phyloP scores from a whole-genome alignment of 2,329 filamentous ascomycete genomes.

The Cytospora mali region DNA sequence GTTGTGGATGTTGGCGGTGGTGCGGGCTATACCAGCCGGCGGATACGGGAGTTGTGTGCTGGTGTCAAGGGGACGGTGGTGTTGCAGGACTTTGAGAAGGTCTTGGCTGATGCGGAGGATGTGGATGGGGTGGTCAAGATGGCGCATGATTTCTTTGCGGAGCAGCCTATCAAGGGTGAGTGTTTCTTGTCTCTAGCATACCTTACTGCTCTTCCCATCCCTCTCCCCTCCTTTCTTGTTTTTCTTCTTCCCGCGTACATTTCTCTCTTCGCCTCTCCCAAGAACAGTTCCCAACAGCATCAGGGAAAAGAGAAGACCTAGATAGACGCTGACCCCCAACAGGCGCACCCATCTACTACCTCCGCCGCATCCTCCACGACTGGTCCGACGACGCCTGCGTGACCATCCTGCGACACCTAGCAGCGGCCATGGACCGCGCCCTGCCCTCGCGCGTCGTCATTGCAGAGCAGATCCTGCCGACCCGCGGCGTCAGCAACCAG shows the following conservation, averaged over 20 bases:
- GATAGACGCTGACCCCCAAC: neutral
- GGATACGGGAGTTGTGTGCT: constrained; percentile 14
- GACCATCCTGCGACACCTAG: constrained; percentile 21
- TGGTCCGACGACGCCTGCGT: constrained; percentile 22
- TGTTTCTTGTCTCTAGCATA: neutral
- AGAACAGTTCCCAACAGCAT: no score
- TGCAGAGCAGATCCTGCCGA: constrained; percentile 32
- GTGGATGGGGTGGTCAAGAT: constrained; percentile 10
- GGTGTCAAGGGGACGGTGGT: constrained; percentile 7
- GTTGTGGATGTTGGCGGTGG: constrained; percentile 15
- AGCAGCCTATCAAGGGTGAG: constrained; percentile 16
- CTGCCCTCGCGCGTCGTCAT: constrained; percentile 28
- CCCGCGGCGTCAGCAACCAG: neutral
- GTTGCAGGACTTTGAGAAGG: constrained; percentile 6
- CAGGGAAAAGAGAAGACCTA: neutral
- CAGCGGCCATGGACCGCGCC: constrained; percentile 27
- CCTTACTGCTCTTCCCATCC: neutral
- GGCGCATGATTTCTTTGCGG: constrained; percentile 18
- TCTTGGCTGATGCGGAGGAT: neutral
- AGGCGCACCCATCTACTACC: constrained; percentile 32
- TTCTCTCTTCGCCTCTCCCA: no score
- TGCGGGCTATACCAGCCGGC: constrained; percentile 8
- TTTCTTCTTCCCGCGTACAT: neutral
- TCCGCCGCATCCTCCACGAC: constrained; percentile 31
- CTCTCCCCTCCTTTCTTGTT: neutral